Base-by-base conservation (phyloP, 306 rosid genomes). In the Fagus sylvatica region DNA sequence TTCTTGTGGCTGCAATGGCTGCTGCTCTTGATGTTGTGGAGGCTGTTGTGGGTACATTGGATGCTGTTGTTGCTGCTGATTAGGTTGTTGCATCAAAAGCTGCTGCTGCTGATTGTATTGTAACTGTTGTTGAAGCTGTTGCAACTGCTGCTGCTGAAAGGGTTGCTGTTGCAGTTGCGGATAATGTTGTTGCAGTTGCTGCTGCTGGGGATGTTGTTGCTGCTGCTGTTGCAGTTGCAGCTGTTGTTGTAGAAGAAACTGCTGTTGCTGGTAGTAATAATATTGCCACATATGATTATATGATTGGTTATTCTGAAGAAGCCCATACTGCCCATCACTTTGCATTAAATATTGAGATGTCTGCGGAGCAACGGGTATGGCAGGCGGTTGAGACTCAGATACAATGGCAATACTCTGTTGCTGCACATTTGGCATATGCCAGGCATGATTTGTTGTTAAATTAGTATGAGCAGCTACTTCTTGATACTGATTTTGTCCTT, bases 261-360 rank as follows among this genome's bases (percentile, higher is more conserved):
- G 91, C 83, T 88, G 95, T 75, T 91, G 98, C 69, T 93, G 96
- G 88, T 87, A 85, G 80, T 92, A 92, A 84, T 90, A 94, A 55
- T 89, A 81, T 69, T 89, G 97, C 96, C 92, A 94, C 87, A 88
- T 88, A 79, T 89, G 95, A 75, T 85, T 84, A 79, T 89, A 90
- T 42, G 86, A 83, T 82, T 90, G 90, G 53, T 67, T 81, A 67
- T 79, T 91, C 76, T 86, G 94, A 87, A 84, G 66, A 67, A 80
- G 80, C 54, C 79, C 91, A 72, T 87, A 84, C 75, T 90, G 93
- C 59, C 64, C 91, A 74, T 73, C 73, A 28, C 88, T 87, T 77
- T 85, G 88, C 68, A 80, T 57, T 74, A 86, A 48, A 61, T 84
- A 71, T 71, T 84, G 92, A 54, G 80, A 76, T 40, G 65, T 60